Evolutionary conservation across 2,329 filamentous ascomycete genomes (phyloP).

Genomic region (Hypoxylon sp.): DNA sequence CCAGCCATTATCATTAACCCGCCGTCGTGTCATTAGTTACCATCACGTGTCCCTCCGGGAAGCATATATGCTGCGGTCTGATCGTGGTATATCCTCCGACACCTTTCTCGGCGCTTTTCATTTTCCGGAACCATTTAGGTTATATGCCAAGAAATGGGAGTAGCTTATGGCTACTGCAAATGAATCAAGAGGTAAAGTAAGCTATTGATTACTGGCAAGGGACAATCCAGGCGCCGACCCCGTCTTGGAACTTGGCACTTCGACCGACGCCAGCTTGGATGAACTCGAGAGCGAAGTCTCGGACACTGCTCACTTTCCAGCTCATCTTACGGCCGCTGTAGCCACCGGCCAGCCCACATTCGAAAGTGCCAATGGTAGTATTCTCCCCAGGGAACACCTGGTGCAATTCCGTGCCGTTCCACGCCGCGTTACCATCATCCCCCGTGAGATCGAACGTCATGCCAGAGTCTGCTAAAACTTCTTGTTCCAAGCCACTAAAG

Average conservation of each 20-base stretch:
- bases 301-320: slow-evolving; percentile 51
- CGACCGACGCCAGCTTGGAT: slow-evolving; percentile 52
- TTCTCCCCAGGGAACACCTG: slow-evolving; percentile 52
- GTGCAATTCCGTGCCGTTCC: slow-evolving; percentile 51
- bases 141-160: slow-evolving; percentile 12
- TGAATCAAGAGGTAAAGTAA: background rate
- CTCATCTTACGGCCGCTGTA: slow-evolving; percentile 45
- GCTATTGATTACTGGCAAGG: slow-evolving; percentile 45
- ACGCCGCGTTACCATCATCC: slow-evolving; percentile 43
- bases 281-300: slow-evolving; percentile 51
- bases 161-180: background rate
- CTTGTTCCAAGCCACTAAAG: slow-evolving; percentile 54
- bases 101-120: background rate
- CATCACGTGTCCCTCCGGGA: background rate
- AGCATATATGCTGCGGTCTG: background rate
- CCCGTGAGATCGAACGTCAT: slow-evolving; percentile 49
- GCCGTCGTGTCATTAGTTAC: background rate
- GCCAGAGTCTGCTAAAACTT: slow-evolving; percentile 50
- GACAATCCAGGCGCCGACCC: slow-evolving; percentile 53
- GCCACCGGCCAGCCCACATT: slow-evolving; percentile 42
- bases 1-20: slow-evolving; percentile 8
- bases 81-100: slow-evolving; percentile 25
- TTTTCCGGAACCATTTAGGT: slow-evolving; percentile 12
- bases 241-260: slow-evolving; percentile 49
- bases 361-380: slow-evolving; percentile 51